These are phyloP conservation scores for Reutealis trisperma DNA, from an alignment of 345 rosid species.

Conservation along the genomic window DNA sequence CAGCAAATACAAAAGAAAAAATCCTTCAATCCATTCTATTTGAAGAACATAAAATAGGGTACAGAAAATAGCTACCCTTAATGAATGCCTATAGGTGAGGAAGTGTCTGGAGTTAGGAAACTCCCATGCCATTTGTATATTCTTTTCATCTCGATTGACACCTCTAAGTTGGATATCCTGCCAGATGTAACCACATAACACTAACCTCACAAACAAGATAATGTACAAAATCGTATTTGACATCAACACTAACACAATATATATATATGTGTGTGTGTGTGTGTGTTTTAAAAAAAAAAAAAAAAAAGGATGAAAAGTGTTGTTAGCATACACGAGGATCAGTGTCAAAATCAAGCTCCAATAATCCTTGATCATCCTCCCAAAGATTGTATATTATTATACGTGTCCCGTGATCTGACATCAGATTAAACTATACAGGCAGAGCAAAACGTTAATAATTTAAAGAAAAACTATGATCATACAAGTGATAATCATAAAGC, in stretches of 20 bases:
- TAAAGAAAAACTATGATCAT: background rate
- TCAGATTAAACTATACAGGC: constrained; percentile 59
- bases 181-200: constrained; percentile 15
- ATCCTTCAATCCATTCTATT: background rate
- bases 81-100: constrained; percentile 81
- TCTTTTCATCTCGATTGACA: constrained; percentile 90
- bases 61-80: constrained; percentile 57
- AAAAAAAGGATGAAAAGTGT: background rate
- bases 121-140: constrained; percentile 76
- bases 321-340: constrained; percentile 61
- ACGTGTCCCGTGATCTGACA: constrained; percentile 80
- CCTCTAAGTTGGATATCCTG: constrained; percentile 99
- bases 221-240: background rate
- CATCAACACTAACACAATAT: background rate
- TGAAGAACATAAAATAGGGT: background rate
- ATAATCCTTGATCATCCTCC: constrained; percentile 88
- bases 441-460: constrained; percentile 15
- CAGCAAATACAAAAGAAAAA: background rate
- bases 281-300: background rate
- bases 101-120: constrained; percentile 86
- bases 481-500: background rate
- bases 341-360: constrained; percentile 82
- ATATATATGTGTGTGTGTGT: too few species aligned
- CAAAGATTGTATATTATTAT: constrained; percentile 87
- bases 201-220: background rate